Evolutionary conservation across 2,329 filamentous ascomycete genomes (phyloP), one percentile per base, ranked within the genome.

Genomic region (Aspergillus sp.): DNA sequence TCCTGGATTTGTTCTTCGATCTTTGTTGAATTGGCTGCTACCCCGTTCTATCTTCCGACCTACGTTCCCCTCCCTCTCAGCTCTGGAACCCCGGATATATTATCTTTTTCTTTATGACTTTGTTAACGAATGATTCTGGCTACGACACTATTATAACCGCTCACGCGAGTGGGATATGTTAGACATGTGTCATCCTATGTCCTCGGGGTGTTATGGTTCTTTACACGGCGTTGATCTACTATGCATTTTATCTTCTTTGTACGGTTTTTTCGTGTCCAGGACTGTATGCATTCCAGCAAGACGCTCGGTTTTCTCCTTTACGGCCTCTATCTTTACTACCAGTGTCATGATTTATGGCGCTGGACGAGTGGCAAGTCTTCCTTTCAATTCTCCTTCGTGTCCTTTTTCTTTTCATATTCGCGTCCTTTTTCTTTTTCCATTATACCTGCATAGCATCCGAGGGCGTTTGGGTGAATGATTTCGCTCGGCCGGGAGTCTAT

Each of bases 361-460:
- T 20, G 31, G 29, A 52, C 36, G 50, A 29, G 36, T 52, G 50
- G 50, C 52, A 50, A 47, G 18, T 52, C 39, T 61, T 62, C 20
- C 29, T 56, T 54, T 51, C 24, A 26, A 20, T 52, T 57, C 49
- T 57, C 14, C 52, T 56, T 54, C 55, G 32, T 52, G 16, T 52
- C 14, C 39, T 47, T 47, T 46, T 54, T 47, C n/a, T 7, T 47
- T 46, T 50, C 26, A n/a, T 49, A 6, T 36, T 39, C 26, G 6
- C 9, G 7, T n/a, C 49, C 9, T 18, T 26, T 22, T 50, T 26
- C 22, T 16, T 50, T 18, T 50, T 7, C 22, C n/a, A 49, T 32
- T 31, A 10, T 26, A 11, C 10, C 49, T 46, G 29, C 54, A 47
- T 59, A 18, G 45, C 31, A 47, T 47, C 22, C 16, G 29, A 47